Conservation (phyloP, 257 asterid genomes). For the Solanum paucissectum region DNA sequence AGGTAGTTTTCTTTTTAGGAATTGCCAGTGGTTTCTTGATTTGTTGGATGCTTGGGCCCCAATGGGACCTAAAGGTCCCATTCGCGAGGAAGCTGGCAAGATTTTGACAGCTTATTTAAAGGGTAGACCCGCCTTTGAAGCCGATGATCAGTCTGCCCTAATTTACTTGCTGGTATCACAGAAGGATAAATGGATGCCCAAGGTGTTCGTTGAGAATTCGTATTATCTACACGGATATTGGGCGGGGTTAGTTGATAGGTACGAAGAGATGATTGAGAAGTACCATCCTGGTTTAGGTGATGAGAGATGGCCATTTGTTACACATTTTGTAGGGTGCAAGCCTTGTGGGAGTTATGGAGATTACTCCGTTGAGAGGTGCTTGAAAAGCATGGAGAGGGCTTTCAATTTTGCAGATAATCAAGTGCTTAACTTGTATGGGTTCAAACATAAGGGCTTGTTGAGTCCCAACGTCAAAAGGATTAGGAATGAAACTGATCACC, state of each 20-base stretch:
- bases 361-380: slow-evolving; percentile 81
- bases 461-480: slow-evolving; percentile 84
- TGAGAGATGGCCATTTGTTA: slow-evolving; percentile 96
- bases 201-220: slow-evolving; percentile 78
- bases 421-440: slow-evolving; percentile 74
- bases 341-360: slow-evolving; percentile 94
- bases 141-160: slow-evolving; percentile 91
- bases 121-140: slow-evolving; percentile 90
- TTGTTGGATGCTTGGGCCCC: slow-evolving; percentile 95
- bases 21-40: slow-evolving; percentile 91
- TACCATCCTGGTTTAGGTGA: slow-evolving; percentile 85
- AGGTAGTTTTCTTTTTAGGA: slow-evolving; percentile 74
- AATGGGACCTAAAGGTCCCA: slow-evolving; percentile 83
- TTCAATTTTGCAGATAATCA: slow-evolving; percentile 93
- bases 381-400: slow-evolving; percentile 91
- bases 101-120: slow-evolving; percentile 66
- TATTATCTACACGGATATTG: slow-evolving; percentile 85
- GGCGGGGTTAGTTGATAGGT: slow-evolving; percentile 84
- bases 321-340: slow-evolving; percentile 95
- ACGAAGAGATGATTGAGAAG: slow-evolving; percentile 92
- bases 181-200: slow-evolving; percentile 58
- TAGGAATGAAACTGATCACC: slow-evolving; percentile 65
- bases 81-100: slow-evolving; percentile 80
- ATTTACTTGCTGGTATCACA: slow-evolving; percentile 60
- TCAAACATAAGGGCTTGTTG: slow-evolving; percentile 84